Conservation (phyloP, 352 stramenopile genomes). For the Pythium vanterpoolii region DNA sequence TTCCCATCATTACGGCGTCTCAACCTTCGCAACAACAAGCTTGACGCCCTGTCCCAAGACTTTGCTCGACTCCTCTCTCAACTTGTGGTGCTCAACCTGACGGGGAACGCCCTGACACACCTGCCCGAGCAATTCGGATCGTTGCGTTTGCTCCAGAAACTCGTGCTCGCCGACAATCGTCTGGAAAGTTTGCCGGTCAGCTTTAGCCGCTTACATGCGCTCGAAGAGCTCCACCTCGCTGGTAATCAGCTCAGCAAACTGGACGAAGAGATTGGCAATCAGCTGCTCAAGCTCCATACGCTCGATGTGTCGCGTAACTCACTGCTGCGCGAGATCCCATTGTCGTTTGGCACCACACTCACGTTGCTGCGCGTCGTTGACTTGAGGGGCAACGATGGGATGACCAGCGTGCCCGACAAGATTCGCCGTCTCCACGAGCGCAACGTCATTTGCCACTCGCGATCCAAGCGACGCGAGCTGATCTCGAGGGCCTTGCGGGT, state of each 20-base stretch:
- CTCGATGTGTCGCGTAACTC: slow-evolving; percentile 42
- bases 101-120: slow-evolving; percentile 34
- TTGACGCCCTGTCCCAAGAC: slow-evolving; percentile 32
- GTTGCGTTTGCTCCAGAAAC: slow-evolving; percentile 37
- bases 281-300: slow-evolving; percentile 35
- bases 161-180: slow-evolving; percentile 43
- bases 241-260: slow-evolving; percentile 40
- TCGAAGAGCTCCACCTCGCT: slow-evolving; percentile 44
- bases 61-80: slow-evolving; percentile 35
- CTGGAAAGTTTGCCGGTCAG: slow-evolving; percentile 29
- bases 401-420: slow-evolving; percentile 40
- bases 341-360: slow-evolving; percentile 23
- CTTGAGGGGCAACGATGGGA: slow-evolving; percentile 35
- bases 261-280: slow-evolving; percentile 23
- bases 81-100: slow-evolving; percentile 37
- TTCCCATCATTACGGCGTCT: slow-evolving; percentile 47
- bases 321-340: slow-evolving; percentile 26
- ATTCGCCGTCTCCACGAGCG: slow-evolving; percentile 57
- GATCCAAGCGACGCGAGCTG: slow-evolving; percentile 56
- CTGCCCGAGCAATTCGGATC: slow-evolving; percentile 34
- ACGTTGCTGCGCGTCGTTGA: slow-evolving; percentile 39
- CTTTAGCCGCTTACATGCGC: slow-evolving; percentile 27
- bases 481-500: slow-evolving; percentile 57
- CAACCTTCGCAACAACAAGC: slow-evolving; percentile 42
- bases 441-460: slow-evolving; percentile 58